Base-by-base conservation (phyloP, 495 filamentous ascomycete species). In the Penicillium soppii region DNA sequence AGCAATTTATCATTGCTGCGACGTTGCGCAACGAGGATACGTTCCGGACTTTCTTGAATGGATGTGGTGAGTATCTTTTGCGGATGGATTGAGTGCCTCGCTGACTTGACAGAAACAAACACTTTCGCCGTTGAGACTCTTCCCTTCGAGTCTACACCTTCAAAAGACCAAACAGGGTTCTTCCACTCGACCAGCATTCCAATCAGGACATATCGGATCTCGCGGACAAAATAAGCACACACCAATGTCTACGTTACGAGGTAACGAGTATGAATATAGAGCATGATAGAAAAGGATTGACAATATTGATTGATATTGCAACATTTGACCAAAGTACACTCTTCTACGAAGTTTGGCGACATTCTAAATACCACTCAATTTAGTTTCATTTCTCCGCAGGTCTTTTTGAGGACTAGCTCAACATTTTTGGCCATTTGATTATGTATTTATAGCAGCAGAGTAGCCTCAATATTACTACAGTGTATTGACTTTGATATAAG, bases 1-100 rank as follows among this genome's bases (percentile, higher is more conserved):
- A 73, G 37, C 26, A 72, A 12, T 79, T 83, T 25, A 59, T 89
- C 19, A 78, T 87, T 37, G 71, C 83, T 0, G 82, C 79, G 8
- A 82, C 83, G 2, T 66, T 88, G 16, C 76, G 86, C 23, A 88
- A 87, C 47, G 68, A 81, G 53, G 65, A 84, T 22, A 90, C 86
- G 0, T 80, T 86, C 60, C 65, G 75, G 38, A 63, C 64, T 1
- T 88, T 90, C 47, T 43, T 75, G 32, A 53, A 68, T 29, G 76
- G 68, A 29, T 88, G 85, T 63, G 68, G 85, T 88, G 63, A 53
- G 81, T 74, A 10, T 17, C 8, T 46, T 27, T 10, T 32, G 5
- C 8, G 10, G 29, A 32, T 7, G 3, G 13, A 12, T 38, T 17
- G 29, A 19, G 16, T 6, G 29, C 16, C 12, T 20, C 21, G 19